phyloP scores from a whole-genome alignment of 2,329 filamentous ascomycete species.

The Penicillium sclerotiorum region DNA sequence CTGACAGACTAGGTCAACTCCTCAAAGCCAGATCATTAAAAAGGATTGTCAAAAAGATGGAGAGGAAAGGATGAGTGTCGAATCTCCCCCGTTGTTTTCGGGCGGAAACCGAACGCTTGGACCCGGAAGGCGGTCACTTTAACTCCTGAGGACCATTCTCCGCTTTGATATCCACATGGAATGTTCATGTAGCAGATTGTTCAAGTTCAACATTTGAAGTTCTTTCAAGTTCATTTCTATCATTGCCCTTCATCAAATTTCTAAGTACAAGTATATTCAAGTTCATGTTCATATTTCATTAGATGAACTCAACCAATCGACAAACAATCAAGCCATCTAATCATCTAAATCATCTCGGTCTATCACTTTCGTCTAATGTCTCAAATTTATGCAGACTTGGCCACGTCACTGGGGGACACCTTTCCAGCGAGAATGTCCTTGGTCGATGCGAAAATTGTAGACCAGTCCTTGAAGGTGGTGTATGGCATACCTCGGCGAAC shows the following conservation, averaged over 20 bases:
- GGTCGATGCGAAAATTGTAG: conserved; percentile 72
- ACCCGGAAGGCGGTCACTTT: conserved; percentile 34
- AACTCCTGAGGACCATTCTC: conserved; percentile 21
- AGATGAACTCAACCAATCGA: background rate
- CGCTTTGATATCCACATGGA: conserved; percentile 5
- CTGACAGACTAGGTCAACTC: conserved; percentile 33
- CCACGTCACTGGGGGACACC: conserved; percentile 70
- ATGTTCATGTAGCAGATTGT: background rate
- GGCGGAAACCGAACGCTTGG: conserved; percentile 20
- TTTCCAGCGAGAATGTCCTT: conserved; percentile 76
- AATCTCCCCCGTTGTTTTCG: conserved; percentile 12
- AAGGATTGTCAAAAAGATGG: conserved; percentile 6
- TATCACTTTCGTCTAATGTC: background rate
- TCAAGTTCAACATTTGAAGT: background rate
- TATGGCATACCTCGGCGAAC: conserved; percentile 83
- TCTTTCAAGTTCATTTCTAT: background rate
- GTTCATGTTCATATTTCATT: background rate
- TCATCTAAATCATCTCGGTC: background rate
- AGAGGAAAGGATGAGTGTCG: conserved; percentile 6
- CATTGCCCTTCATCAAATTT: background rate
- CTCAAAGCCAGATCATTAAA: conserved; percentile 24
- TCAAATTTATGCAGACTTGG: conserved; percentile 34
- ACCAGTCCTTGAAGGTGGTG: conserved; percentile 84
- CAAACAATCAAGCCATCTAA: background rate
- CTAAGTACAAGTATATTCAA: background rate